Conservation (phyloP, 75 land plant species). For the Pinus tabuliformis region DNA sequence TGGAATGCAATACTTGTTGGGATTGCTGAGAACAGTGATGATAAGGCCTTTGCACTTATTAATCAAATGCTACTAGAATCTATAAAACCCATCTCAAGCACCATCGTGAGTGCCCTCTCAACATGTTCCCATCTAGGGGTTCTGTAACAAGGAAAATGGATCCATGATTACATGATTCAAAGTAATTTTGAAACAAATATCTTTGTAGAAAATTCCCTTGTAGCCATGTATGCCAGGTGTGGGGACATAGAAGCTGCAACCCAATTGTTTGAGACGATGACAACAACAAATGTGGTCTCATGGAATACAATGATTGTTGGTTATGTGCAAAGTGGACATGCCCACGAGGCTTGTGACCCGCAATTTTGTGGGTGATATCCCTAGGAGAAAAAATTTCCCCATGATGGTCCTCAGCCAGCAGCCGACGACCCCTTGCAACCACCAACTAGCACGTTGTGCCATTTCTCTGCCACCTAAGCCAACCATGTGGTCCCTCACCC, state of each 20-base stretch:
- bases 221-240: background rate
- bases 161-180: conserved; percentile 4
- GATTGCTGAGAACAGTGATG: background rate
- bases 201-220: too few relatives aligned
- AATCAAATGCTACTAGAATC: conserved; percentile 7
- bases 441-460: too few relatives aligned
- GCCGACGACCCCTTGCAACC: too few relatives aligned
- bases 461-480: too few relatives aligned
- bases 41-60: conserved; percentile 18
- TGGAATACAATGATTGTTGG: conserved; percentile 50
- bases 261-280: conserved; percentile 37
- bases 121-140: conserved; percentile 10
- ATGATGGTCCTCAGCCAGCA: too few relatives aligned
- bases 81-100: background rate
- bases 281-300: conserved; percentile 42
- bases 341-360: conserved; percentile 10
- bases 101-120: background rate
- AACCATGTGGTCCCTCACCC: too few relatives aligned
- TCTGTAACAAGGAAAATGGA: conserved; percentile 9
- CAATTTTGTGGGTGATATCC: too few relatives aligned
- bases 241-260: conserved; percentile 20
- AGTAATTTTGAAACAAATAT: too few relatives aligned
- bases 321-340: conserved; percentile 21
- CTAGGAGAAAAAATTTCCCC: too few relatives aligned
- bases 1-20: conserved; percentile 61